Evolutionary conservation across 768 basidiomycete genomes (phyloP), one percentile per base, ranked within the genome.

Genomic region (Collybia sp.): DNA sequence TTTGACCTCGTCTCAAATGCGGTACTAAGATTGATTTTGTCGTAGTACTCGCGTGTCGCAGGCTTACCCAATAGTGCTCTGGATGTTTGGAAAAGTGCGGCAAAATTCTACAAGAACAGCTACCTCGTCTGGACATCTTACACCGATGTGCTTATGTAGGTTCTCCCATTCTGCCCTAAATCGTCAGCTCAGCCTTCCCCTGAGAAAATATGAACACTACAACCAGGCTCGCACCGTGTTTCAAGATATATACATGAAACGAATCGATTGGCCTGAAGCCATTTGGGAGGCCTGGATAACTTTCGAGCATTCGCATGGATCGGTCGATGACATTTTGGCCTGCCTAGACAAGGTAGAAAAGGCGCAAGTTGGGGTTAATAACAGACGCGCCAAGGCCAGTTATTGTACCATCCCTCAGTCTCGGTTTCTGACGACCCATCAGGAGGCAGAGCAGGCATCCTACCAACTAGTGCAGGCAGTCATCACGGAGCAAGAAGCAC

Each of bases 191-290:
- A 40, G 30, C 44, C 39, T 25, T 55, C 44, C 49, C 30, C 44
- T 45, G 20, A 82, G 82, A 53, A 78, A 78, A 59, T 64, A 74
- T 31, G 71, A 75, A 47, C 69, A 68, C 52, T 67, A 80, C 43
- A 74, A 80, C 12, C 67, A 77, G 39, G 87, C 86, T 2, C 80
- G 92, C 34, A 68, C 74, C 17, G 67, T 80, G 6, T 95, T 90
- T 61, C 64, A 69, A 35, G 80, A 83, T 48, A 70, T 88, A 3
- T 76, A 82, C 20, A 69, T 72, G 37, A 87, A 86, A 60, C 79
- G 84, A 42, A 55, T 98, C 33, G 95, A 99, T 63, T 98, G 93
- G 86, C 93, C 96, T 0, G 95, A 99, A 63, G 87, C 85, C 9
- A 69, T 98, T 6, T 95, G 90, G 83, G 90, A 93, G 45, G 85